Percentiles rank a stretch among this genome's conserved stretches.
Evolutionary conservation across 2,329 filamentous ascomycete species (phyloP).

Genomic region (Geoglossum cookeanum): DNA sequence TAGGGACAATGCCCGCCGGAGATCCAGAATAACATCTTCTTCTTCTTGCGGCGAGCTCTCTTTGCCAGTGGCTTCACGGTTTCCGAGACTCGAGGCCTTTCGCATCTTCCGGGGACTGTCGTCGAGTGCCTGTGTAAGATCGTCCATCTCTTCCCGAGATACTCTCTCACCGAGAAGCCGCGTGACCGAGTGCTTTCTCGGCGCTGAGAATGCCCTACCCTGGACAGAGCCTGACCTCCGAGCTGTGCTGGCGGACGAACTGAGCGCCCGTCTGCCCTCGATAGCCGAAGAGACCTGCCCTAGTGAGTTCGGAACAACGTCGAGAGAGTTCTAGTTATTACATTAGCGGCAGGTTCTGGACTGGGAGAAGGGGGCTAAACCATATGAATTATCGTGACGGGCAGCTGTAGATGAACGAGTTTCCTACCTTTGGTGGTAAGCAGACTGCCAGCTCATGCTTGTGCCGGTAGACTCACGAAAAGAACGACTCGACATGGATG

Average conservation of each 20-base stretch:
- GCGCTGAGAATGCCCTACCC: constrained; percentile 2
- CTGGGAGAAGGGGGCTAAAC: constrained; percentile 10
- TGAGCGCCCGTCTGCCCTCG: neutral
- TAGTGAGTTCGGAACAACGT: constrained; percentile 30
- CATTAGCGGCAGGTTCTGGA: constrained; percentile 6
- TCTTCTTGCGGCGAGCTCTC: neutral
- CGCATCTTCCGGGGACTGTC: neutral
- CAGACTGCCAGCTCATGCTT: constrained; percentile 21
- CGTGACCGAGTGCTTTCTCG: constrained; percentile 2
- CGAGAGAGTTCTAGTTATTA: constrained; percentile 28
- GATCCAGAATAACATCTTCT: neutral
- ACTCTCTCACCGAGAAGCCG: constrained; percentile 1
- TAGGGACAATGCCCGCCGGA: neutral
- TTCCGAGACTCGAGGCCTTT: neutral
- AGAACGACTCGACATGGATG: constrained; percentile 19
- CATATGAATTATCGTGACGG: constrained; percentile 37
- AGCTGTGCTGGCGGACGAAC: neutral
- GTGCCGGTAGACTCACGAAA: constrained; percentile 13
- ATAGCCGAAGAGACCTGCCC: constrained; percentile 1
- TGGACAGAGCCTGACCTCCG: neutral
- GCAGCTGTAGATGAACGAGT: constrained; percentile 32
- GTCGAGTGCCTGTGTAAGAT: neutral
- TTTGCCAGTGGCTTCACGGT: neutral
- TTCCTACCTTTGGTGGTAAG: constrained; percentile 17
- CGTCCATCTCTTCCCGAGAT: neutral